Base-by-base conservation (phyloP, 2,329 filamentous ascomycete genomes). In the Microsporum ferrugineum region DNA sequence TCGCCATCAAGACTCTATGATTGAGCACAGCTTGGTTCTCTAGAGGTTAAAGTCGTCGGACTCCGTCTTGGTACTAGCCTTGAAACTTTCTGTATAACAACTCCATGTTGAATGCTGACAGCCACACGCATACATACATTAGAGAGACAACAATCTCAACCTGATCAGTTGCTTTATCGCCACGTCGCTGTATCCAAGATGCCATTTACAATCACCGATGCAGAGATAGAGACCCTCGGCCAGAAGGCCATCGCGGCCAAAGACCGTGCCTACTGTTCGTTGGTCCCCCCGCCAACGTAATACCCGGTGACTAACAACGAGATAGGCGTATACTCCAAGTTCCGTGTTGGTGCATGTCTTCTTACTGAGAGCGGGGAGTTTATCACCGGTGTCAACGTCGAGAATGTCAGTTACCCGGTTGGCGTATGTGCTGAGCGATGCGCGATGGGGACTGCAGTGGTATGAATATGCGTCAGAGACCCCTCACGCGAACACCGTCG, bases 341-440 rank as follows among this genome's bases (percentile, higher is more conserved):
- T 97, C 80, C 88, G 86, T 65, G 94, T 99, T 64, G 94, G 94
- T 64, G 87, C 88, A 57, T 86, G 88, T 38, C 76, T 97, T 63
- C 84, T 97, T 64, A 80, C 84, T 5, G 64, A 73, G 8, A 75
- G 79, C 34, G 82, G 80, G 2, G 73, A 76, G 61, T 84, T 80
- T 66, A 80, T 91, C 61, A 78, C 82, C 53, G 94, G 94, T 60
- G 91, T 89, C 64, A 96, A 96, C 71, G 85, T 97, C 64, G 94
- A 99, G 77, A 96, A 97, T 72, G 91, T 90, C 0, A 80, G 88
- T 33, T 97, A 95, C 72, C 92, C 94, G 0, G 91, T 96, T 4
- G 90, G 90, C n/a, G 95, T 89, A 2, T 97, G 94, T 74, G 94
- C 94, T 12, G 94, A 99, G 80, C 81, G 92, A 62, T 89, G 92